Evolutionary conservation across 768 basidiomycete species (phyloP).

Genomic region (Gymnopilus junonius): DNA sequence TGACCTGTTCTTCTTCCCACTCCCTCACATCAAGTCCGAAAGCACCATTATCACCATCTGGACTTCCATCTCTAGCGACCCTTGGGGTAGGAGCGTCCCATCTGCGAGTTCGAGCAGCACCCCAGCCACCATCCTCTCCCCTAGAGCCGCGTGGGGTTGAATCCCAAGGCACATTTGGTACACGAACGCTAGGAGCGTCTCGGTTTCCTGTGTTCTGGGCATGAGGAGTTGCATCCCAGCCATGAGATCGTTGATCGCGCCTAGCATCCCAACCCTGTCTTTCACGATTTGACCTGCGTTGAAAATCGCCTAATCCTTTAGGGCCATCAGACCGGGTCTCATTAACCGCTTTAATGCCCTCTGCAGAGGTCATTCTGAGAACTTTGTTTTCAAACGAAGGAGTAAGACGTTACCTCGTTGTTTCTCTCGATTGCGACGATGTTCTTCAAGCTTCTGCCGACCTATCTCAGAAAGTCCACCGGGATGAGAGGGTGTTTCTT

Average conservation of each 20-base stretch:
- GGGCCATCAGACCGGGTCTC: conserved; percentile 61
- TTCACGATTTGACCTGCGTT: conserved; percentile 87
- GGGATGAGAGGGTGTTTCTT: conserved; percentile 93
- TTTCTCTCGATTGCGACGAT: conserved; percentile 70
- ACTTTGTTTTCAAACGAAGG: neutral
- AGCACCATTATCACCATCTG: conserved; percentile 67
- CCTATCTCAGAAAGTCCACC: conserved; percentile 85
- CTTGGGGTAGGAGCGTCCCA: conserved; percentile 92
- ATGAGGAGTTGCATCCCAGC: conserved; percentile 68
- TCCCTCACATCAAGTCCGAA: conserved; percentile 78
- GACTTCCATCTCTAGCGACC: conserved; percentile 64
- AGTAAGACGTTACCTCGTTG: conserved; percentile 55
- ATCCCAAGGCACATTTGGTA: conserved; percentile 94
- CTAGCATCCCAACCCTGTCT: conserved; percentile 52
- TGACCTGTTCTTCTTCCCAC: conserved; percentile 97
- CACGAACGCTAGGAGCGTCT: conserved; percentile 83
- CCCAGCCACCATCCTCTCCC: conserved; percentile 68
- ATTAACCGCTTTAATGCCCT: conserved; percentile 70
- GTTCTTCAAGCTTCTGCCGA: conserved; percentile 73
- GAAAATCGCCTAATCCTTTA: conserved; percentile 89
- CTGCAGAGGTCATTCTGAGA: conserved; percentile 38
- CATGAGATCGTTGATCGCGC: conserved; percentile 36
- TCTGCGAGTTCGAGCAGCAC: conserved; percentile 51
- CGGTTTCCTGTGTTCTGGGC: conserved; percentile 47
- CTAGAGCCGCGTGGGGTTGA: conserved; percentile 76